Conservation (phyloP, 345 rosid genomes). For the Salix dunnii region DNA sequence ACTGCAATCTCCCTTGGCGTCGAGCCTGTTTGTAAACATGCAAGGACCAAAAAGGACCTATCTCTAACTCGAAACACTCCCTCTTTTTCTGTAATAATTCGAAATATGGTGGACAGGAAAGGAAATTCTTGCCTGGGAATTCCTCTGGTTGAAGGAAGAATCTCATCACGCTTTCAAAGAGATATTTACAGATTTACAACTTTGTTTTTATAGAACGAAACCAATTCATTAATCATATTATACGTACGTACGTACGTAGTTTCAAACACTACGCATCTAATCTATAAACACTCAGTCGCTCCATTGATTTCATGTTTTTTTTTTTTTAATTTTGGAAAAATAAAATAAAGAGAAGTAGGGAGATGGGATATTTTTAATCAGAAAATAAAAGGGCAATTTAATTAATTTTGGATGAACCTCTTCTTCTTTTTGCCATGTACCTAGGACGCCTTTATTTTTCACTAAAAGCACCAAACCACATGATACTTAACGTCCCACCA, state of each 20-base stretch:
- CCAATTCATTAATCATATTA: neutral
- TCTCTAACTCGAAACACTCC: neutral
- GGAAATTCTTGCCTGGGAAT: neutral
- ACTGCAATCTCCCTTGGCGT: too few relatives aligned
- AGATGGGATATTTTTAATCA: neutral
- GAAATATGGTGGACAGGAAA: neutral
- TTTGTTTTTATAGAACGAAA: too few relatives aligned
- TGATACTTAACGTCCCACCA: constrained; percentile 37
- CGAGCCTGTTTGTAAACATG: too few relatives aligned
- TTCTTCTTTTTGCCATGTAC: neutral
- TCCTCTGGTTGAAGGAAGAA: neutral
- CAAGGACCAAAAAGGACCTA: too few relatives aligned
- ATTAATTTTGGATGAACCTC: neutral
- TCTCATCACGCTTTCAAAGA: neutral
- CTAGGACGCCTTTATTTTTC: neutral
- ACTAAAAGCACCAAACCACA: constrained; percentile 11
- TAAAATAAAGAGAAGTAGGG: neutral
- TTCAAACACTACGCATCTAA: neutral
- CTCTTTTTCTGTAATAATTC: too few relatives aligned
- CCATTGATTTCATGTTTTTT: neutral
- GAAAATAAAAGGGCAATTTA: too few relatives aligned
- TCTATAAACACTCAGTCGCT: neutral
- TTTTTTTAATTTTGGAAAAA: too few relatives aligned
- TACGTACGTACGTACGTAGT: neutral
- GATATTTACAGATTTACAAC: neutral